Percentiles rank a stretch among this genome's conserved stretches.
These are phyloP conservation scores for Hypoxylon perforatum DNA, from an alignment of 495 filamentous ascomycete species.

Conservation along the genomic window DNA sequence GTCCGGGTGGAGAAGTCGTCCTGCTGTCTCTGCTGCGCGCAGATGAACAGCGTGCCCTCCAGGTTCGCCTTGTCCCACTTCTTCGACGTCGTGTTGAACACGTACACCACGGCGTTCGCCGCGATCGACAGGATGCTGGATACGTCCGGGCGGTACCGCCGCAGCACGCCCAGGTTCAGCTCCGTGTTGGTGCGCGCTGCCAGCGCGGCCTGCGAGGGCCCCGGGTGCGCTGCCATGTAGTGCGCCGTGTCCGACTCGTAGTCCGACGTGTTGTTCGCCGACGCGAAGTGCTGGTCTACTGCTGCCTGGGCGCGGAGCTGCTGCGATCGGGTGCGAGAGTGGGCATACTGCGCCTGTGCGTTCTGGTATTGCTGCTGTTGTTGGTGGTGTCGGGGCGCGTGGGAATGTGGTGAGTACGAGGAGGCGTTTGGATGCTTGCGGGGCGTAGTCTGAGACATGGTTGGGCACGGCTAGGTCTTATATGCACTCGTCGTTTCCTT, in stretches of 20 bases:
- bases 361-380: constrained; percentile 27
- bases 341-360: constrained; percentile 26
- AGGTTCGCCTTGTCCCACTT: constrained; percentile 82
- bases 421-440: constrained; percentile 33
- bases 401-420: constrained; percentile 20
- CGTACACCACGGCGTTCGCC: constrained; percentile 82
- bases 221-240: constrained; percentile 42
- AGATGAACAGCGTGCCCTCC: constrained; percentile 87
- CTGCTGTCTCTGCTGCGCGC: constrained; percentile 60
- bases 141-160: constrained; percentile 76
- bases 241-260: constrained; percentile 67
- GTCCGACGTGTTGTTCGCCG: constrained; percentile 64
- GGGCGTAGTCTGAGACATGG: constrained; percentile 44
- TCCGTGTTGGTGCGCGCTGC: constrained; percentile 76
- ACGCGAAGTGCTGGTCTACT: constrained; percentile 19
- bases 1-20: not conserved
- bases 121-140: constrained; percentile 76
- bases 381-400: constrained; percentile 11
- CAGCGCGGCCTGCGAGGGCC: constrained; percentile 45
- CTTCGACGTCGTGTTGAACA: constrained; percentile 67
- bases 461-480: constrained; percentile 1
- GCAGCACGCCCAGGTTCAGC: constrained; percentile 83
- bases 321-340: constrained; percentile 36
- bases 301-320: constrained; percentile 33
- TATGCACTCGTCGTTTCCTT: not conserved